Percentiles rank a stretch among this genome's conserved stretches.
Evolutionary conservation across 2,329 filamentous ascomycete species (phyloP).

Genomic region (Talaromyces albobiverticillius): DNA sequence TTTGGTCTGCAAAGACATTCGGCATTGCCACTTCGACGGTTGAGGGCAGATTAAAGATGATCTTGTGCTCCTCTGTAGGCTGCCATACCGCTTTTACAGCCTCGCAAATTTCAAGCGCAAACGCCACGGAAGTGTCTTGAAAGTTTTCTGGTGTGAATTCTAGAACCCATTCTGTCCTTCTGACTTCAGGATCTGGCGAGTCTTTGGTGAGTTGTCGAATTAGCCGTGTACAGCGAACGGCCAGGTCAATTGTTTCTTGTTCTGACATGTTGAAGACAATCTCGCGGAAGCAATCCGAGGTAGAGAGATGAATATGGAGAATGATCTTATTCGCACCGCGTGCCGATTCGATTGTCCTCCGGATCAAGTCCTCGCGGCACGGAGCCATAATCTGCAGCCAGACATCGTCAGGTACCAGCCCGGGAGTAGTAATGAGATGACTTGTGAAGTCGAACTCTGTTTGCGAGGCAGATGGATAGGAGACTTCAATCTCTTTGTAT

Average conservation of each 20-base stretch:
- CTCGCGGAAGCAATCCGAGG: slow-evolving; percentile 88
- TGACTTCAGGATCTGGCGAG: slow-evolving; percentile 53
- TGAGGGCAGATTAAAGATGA: slow-evolving; percentile 95
- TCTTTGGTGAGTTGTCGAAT: slow-evolving; percentile 88
- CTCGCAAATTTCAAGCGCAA: slow-evolving; percentile 77
- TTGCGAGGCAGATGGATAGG: slow-evolving; percentile 89
- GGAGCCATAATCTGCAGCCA: slow-evolving; percentile 89
- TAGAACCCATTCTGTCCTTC: slow-evolving; percentile 52
- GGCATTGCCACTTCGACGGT: slow-evolving; percentile 94
- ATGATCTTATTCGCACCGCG: slow-evolving; percentile 89
- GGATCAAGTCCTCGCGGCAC: slow-evolving; percentile 87
- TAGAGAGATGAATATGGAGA: slow-evolving; percentile 92
- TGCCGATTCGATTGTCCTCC: slow-evolving; percentile 81
- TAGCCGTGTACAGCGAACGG: slow-evolving; percentile 79
- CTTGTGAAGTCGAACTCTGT: slow-evolving; percentile 96
- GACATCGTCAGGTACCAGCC: slow-evolving; percentile 80
- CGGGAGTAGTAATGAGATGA: slow-evolving; percentile 78
- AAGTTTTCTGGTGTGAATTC: slow-evolving; percentile 62
- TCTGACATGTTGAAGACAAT: slow-evolving; percentile 87
- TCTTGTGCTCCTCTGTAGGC: slow-evolving; percentile 71
- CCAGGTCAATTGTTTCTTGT: slow-evolving; percentile 75
- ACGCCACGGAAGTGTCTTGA: slow-evolving; percentile 84
- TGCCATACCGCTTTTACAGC: slow-evolving; percentile 94
- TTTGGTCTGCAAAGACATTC: slow-evolving; percentile 92
- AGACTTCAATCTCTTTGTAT: slow-evolving; percentile 97